Evolutionary conservation across 352 stramenopile genomes (phyloP), one percentile per base, ranked within the genome.

Genomic region (Phytophthora cactorum): DNA sequence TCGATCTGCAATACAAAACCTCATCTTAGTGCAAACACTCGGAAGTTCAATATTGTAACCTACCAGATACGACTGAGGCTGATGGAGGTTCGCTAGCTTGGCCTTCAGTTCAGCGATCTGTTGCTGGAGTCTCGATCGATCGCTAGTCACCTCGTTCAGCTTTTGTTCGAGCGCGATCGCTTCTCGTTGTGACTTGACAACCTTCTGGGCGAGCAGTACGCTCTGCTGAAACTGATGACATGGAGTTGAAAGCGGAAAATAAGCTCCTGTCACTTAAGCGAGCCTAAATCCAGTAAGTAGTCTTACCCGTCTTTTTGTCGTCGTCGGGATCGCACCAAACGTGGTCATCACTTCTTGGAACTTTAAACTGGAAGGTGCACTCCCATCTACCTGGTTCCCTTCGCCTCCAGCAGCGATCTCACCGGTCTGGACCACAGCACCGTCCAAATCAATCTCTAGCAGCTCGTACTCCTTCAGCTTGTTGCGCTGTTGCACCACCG

Each of bases 41-140:
- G 3, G 38, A 25, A 49, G 38, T 34, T n/a, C 22, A 22, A 22
- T 22, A 12, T 43, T 38, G 32, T 9, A 15, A 15, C 12, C 36
- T 43, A 93, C 85, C 72, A 93, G 61, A 66, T 92, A 93, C 5
- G 83, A 77, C 50, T 93, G 86, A 5, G 86, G 86, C 45, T 93
- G 86, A 34, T 91, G 80, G 7, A 91, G 63, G n/a, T 76, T 81
- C 12, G 59, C 57, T 22, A 93, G 56, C 38, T 81, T 82, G 3
- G 55, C 31, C 27, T 75, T 83, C 0, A 88, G 52, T 4, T 77
- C 59, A 0, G 50, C 54, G n/a, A 80, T 43, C 7, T 88, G 54
- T 7, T 63, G 43, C 15, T 78, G 43, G 1, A 91, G 68, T 3
- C 56, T 57, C 0, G 14, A 10, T 27, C 74, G 71, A n/a, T 89